These are phyloP conservation scores for Trichomonas tenax DNA, from an alignment of 208 protist species.

Conservation along the genomic window DNA sequence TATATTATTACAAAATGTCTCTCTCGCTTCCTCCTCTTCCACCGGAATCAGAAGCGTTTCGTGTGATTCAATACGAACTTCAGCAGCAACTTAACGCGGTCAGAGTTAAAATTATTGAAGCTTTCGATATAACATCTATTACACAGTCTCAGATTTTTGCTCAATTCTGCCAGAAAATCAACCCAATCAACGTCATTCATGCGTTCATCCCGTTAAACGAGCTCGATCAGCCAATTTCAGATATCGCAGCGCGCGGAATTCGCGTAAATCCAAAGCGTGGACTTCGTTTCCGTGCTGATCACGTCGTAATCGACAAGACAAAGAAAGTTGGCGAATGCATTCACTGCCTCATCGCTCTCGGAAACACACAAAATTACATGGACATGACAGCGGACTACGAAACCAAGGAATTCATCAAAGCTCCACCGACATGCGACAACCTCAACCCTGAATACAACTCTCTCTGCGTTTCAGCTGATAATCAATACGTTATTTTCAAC, in stretches of 20 bases:
- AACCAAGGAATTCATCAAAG: not conserved
- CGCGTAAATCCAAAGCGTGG: not conserved
- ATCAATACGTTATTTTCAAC: not conserved
- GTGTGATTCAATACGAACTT: not conserved
- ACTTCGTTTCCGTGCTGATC: not conserved
- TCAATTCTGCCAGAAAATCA: not conserved
- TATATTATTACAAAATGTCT: too few species aligned
- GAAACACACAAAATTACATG: not conserved
- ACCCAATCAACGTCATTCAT: not conserved
- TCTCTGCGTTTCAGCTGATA: not conserved
- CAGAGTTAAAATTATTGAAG: not conserved
- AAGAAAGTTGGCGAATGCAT: not conserved
- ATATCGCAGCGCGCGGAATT: not conserved
- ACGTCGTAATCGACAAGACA: not conserved
- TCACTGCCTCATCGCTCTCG: not conserved
- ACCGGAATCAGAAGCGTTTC: not conserved
- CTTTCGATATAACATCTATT: not conserved
- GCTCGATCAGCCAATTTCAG: not conserved
- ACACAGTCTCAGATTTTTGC: not conserved
- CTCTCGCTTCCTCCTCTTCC: not conserved
- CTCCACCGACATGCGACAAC: not conserved
- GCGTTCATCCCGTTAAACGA: not conserved
- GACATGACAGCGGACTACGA: not conserved
- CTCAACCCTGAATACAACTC: not conserved
- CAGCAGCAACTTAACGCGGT: not conserved